Percentiles rank a stretch among this genome's conserved stretches.
phyloP scores from a whole-genome alignment of 192 early-diverging fungal genomes.

The Coemansia sp. region DNA sequence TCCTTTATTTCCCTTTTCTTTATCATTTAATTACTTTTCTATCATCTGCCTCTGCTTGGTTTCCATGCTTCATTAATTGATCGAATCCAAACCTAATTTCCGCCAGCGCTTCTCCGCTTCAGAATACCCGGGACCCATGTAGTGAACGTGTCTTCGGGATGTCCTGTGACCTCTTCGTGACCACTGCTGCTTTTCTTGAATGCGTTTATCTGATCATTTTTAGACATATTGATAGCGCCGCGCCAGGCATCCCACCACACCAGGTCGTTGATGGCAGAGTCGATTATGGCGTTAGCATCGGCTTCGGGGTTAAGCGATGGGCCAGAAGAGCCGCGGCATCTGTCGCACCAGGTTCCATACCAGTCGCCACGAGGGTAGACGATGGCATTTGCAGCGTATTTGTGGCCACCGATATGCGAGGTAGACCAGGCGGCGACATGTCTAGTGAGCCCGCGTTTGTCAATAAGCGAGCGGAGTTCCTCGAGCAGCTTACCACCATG shows the following conservation, averaged over 20 bases:
- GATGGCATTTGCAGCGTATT: slow-evolving; percentile 52
- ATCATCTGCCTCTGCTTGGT: neutral
- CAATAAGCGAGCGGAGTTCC: slow-evolving; percentile 27
- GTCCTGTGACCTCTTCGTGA: slow-evolving; percentile 12
- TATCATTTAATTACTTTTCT: neutral
- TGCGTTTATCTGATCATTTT: slow-evolving; percentile 40
- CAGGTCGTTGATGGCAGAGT: slow-evolving; percentile 22
- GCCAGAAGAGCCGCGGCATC: slow-evolving; percentile 10
- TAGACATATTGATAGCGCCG: slow-evolving; percentile 46
- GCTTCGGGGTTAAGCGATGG: neutral
- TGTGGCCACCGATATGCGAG: slow-evolving; percentile 53
- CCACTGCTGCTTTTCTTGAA: slow-evolving; percentile 14
- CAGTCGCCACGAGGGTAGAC: slow-evolving; percentile 54
- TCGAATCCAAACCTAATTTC: neutral
- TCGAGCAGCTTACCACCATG: slow-evolving; percentile 35
- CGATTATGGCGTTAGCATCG: slow-evolving; percentile 33
- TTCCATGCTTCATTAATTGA: neutral
- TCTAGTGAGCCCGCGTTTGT: slow-evolving; percentile 13
- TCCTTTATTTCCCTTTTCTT: too few relatives aligned
- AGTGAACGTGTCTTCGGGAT: slow-evolving; percentile 11
- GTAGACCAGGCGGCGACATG: slow-evolving; percentile 46
- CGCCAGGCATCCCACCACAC: slow-evolving; percentile 54
- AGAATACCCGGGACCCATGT: slow-evolving; percentile 26
- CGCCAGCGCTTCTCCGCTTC: slow-evolving; percentile 1
- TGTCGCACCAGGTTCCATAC: slow-evolving; percentile 52